phyloP scores from a whole-genome alignment of 441 rosid genomes.

The Populus tomentosa region DNA sequence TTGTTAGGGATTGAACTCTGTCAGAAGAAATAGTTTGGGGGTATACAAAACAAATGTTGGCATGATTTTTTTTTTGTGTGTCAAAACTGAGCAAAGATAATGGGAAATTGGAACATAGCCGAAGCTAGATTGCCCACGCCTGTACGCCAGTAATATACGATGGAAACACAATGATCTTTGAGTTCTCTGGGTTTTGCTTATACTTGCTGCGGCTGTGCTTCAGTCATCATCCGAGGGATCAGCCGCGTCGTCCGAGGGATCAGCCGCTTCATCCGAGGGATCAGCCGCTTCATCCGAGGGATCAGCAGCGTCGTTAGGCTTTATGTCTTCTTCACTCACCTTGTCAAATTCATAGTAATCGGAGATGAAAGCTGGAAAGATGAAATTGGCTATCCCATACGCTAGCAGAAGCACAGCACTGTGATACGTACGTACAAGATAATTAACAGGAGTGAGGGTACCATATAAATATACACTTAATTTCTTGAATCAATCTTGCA shows the following conservation, averaged over 20 bases:
- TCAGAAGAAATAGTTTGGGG: no score
- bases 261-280: background rate
- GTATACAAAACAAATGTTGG: no score
- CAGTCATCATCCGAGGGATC: background rate
- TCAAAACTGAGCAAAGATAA: no score
- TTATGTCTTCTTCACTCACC: conserved; percentile 31
- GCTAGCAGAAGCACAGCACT: conserved; percentile 44
- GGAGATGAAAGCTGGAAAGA: conserved; percentile 46
- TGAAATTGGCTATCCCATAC: conserved; percentile 31
- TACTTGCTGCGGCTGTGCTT: background rate
- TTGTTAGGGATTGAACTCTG: no score
- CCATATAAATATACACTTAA: background rate
- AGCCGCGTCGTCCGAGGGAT: no score
- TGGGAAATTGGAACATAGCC: no score
- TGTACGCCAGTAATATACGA: no score
- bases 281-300: background rate
- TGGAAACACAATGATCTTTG: no score
- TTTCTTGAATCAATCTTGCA: background rate
- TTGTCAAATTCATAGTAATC: conserved; percentile 33
- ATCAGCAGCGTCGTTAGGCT: background rate
- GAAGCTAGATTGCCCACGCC: no score
- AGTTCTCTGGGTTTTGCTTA: background rate
- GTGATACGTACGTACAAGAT: background rate
- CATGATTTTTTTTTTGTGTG: no score
- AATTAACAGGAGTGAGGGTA: background rate